Evolutionary conservation across 2,329 filamentous ascomycete species (phyloP).

Genomic region (Coniochaeta sp.): DNA sequence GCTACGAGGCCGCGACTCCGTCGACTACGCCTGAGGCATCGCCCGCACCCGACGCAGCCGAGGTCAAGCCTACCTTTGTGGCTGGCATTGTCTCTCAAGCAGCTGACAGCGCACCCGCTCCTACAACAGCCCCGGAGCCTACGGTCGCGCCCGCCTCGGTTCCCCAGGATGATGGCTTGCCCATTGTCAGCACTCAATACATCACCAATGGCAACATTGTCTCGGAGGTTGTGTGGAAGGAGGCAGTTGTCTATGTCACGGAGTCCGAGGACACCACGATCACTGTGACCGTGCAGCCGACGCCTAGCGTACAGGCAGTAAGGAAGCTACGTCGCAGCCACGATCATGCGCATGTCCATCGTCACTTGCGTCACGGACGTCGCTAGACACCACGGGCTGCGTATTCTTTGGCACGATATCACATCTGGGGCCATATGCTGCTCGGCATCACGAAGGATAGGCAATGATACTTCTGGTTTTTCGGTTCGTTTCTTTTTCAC

Average conservation of each 20-base stretch:
- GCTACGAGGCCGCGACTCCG: constrained; percentile 3
- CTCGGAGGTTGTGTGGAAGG: constrained; percentile 49
- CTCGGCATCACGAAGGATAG: background rate
- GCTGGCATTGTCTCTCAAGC: background rate
- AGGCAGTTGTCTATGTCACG: constrained; percentile 47
- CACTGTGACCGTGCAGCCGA: constrained; percentile 28
- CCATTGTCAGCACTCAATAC: constrained; percentile 43
- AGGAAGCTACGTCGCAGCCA: constrained; percentile 24
- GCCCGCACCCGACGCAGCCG: background rate
- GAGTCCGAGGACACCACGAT: constrained; percentile 31
- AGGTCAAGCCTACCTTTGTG: constrained; percentile 4
- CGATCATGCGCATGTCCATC: constrained; percentile 34
- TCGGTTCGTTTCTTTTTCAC: background rate
- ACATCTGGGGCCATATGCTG: background rate
- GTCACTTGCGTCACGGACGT: constrained; percentile 14
- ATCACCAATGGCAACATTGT: constrained; percentile 42
- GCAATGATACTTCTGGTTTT: background rate
- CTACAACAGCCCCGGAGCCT: constrained; percentile 9
- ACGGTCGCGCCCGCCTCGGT: constrained; percentile 19
- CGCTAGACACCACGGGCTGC: constrained; percentile 3
- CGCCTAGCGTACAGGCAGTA: constrained; percentile 10
- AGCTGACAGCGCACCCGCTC: constrained; percentile 8
- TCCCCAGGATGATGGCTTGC: constrained; percentile 7
- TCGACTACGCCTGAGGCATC: constrained; percentile 5
- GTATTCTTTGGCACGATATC: background rate